These are phyloP conservation scores for Exophiala sp. DNA, from an alignment of 2,329 filamentous ascomycete species.

Conservation along the genomic window DNA sequence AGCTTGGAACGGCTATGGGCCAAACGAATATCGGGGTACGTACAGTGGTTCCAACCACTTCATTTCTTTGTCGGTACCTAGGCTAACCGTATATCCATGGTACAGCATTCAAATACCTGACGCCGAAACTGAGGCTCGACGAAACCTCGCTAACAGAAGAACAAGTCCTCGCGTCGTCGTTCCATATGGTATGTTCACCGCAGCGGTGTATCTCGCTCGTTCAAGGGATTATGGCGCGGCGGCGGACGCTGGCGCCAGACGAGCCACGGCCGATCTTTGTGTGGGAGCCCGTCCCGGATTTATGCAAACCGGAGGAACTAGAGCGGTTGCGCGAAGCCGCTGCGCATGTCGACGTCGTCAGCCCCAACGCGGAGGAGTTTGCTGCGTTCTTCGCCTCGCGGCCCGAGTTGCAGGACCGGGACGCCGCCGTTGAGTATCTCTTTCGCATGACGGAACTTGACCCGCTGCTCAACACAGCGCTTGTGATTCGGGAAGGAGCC, in stretches of 20 bases:
- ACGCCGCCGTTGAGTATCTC: constrained; percentile 34
- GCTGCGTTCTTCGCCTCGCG: constrained; percentile 65
- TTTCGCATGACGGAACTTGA: constrained; percentile 37
- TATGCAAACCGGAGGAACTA: constrained; percentile 64
- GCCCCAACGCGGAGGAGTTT: constrained; percentile 86
- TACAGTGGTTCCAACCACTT: not conserved
- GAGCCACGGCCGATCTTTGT: constrained; percentile 66
- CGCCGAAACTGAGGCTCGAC: constrained; percentile 75
- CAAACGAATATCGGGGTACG: constrained; percentile 56
- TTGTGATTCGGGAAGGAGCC: constrained; percentile 56
- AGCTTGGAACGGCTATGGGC: constrained; percentile 85
- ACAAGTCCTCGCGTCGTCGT: constrained; percentile 66
- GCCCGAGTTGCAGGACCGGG: constrained; percentile 27
- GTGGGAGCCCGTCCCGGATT: constrained; percentile 92
- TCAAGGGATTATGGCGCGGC: constrained; percentile 56
- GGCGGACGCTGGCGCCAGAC: constrained; percentile 35
- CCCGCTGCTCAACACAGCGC: constrained; percentile 19
- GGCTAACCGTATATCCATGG: constrained; percentile 26
- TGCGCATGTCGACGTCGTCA: constrained; percentile 53
- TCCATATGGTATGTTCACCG: constrained; percentile 83
- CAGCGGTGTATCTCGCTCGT: constrained; percentile 70
- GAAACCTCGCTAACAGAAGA: constrained; percentile 61
- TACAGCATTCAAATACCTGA: constrained; percentile 82
- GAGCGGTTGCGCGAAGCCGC: constrained; percentile 50
- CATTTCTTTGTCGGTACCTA: not conserved